Evolutionary conservation across 1,284 basidiomycete species (phyloP), one percentile per base, ranked within the genome.

Genomic region (Hemileia vastatrix): DNA sequence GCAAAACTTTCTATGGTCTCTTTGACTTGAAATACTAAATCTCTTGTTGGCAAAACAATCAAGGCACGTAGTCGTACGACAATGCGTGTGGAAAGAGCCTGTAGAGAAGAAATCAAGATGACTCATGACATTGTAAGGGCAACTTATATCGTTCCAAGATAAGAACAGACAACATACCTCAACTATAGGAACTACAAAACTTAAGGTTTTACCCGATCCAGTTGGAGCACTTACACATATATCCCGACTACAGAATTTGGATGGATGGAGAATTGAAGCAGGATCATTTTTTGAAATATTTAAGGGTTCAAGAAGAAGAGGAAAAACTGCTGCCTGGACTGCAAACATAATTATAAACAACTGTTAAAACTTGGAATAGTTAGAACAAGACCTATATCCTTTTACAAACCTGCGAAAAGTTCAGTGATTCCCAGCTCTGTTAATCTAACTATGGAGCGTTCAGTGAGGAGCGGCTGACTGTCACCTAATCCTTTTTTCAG

Each of bases 151-250:
- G 4, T 4, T 40, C 47, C 53, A 57, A 56, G 40, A 61, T 52
- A 3, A 65, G 54, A 57, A 61, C 50, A 18, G 62, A 54, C 2
- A 24, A 61, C 77, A 64, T 67, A 86, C 88, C 80, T 97, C 90
- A 27, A 96, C 81, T 57, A 97, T 88, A 1, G 94, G 94, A 18
- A 97, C 78, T 3, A 87, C 86, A 77, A 98, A 98, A 11, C 91
- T 89, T 19, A 98, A 81, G 0, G 94, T 98, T 78, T 98, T 98
- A 0, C 94, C 94, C 68, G 90, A 93, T 32, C 94, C 94, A 0
- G 94, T 98, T 0, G 95, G 95, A 1, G 95, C 95, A 4, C 91
- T 95, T n/a, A 95, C 88, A 70, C 93, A 94, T 6, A 93, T 81
- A 76, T 99, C 95, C 45, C 82, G 81, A 23, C 86, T 86, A 24